phyloP scores from a whole-genome alignment of 768 basidiomycete species.

The Podaxis sp. region DNA sequence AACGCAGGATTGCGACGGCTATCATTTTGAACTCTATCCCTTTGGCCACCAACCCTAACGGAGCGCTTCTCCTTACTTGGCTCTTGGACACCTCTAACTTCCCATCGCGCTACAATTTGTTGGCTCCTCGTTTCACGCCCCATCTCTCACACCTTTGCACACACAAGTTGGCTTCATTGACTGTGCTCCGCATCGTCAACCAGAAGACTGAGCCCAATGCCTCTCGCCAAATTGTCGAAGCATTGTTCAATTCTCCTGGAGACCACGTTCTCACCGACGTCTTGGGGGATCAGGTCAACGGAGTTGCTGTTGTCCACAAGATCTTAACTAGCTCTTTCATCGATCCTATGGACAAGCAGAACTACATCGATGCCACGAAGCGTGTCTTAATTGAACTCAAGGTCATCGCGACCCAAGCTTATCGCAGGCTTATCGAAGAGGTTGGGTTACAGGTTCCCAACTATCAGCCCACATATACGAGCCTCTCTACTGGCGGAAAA shows the following conservation, averaged over 20 bases:
- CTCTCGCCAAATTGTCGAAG: conserved; percentile 81
- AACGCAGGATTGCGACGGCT: conserved; percentile 92
- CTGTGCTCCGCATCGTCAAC: conserved; percentile 93
- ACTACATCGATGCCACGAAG: conserved; percentile 84
- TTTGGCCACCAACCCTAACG: conserved; percentile 96
- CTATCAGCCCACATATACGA: conserved; percentile 78
- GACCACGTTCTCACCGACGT: conserved; percentile 94
- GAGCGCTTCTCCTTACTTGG: conserved; percentile 95
- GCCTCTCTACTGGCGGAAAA: conserved; percentile 62
- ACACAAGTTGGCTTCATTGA: conserved; percentile 94
- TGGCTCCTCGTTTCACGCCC: conserved; percentile 95
- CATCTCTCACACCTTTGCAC: conserved; percentile 97
- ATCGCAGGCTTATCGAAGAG: conserved; percentile 91
- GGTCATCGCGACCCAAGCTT: conserved; percentile 93
- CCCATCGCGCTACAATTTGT: conserved; percentile 90
- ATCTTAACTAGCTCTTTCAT: conserved; percentile 87
- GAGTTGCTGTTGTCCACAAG: conserved; percentile 90
- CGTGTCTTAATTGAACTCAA: conserved; percentile 88
- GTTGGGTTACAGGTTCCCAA: conserved; percentile 90
- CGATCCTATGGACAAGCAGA: conserved; percentile 64
- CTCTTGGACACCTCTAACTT: conserved; percentile 92
- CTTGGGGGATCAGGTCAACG: conserved; percentile 94
- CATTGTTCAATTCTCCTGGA: conserved; percentile 85
- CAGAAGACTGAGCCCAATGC: conserved; percentile 94
- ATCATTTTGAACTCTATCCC: conserved; percentile 97